Percentiles rank a stretch among this genome's conserved stretches.
Conservation (phyloP, 1,284 basidiomycete genomes). For the Moesziomyces parantarcticus region DNA sequence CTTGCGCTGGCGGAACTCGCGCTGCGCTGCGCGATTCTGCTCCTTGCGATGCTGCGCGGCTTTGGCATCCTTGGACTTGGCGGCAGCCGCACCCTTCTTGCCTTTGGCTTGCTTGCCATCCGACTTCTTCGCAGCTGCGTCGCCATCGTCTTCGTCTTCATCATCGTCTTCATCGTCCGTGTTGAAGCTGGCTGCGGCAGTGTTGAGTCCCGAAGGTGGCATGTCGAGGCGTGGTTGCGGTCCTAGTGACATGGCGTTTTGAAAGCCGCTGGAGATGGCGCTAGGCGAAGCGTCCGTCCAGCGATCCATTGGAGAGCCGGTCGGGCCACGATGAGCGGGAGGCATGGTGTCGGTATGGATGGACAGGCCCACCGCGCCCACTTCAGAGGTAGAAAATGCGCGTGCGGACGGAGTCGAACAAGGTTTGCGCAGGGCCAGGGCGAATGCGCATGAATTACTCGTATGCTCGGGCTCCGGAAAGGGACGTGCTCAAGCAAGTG, state of each 20-base stretch:
- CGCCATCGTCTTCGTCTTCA: conserved; percentile 48
- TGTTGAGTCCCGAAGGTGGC: conserved; percentile 13
- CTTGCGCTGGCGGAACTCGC: conserved; percentile 63
- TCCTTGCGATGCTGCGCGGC: conserved; percentile 53
- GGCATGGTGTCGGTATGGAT: conserved; percentile 26
- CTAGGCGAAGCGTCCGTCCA: conserved; percentile 55
- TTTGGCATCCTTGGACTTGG: conserved; percentile 36
- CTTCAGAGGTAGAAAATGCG: no score
- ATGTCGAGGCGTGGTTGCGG: conserved; percentile 44
- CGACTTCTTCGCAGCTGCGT: conserved; percentile 28
- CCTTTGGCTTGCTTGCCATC: conserved; percentile 19
- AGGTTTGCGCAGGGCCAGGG: no score
- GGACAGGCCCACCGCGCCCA: no score
- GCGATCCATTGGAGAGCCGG: conserved; percentile 54
- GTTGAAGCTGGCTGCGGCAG: conserved; percentile 22
- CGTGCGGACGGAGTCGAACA: no score
- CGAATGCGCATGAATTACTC: no score
- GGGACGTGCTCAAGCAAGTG: no score
- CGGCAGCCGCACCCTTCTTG: conserved; percentile 24
- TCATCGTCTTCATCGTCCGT: conserved; percentile 47
- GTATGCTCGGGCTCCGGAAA: no score
- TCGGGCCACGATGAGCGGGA: conserved; percentile 49
- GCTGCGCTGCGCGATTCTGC: conserved; percentile 61
- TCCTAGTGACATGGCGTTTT: conserved; percentile 53
- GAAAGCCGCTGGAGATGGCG: conserved; percentile 54